Conservation (phyloP, 768 basidiomycete genomes). For the Trametes meyenii region DNA sequence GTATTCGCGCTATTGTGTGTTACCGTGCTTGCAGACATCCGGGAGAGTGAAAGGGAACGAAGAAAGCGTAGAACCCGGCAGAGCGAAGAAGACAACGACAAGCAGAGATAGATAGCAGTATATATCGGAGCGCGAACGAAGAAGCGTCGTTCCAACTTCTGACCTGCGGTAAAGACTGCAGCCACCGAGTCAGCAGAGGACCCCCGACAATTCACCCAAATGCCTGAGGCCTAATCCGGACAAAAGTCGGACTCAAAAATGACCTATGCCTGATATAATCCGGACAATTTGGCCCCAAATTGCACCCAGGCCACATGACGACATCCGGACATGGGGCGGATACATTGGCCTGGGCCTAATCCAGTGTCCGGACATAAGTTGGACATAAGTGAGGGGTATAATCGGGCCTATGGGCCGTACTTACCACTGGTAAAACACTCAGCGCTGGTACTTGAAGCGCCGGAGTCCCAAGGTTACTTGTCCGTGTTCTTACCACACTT, state of each 20-base stretch:
- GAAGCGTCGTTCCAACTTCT: not conserved
- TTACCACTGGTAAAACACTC: no score
- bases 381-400: no score
- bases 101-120: not conserved
- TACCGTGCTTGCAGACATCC: constrained; percentile 2
- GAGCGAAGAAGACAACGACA: not conserved
- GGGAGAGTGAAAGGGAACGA: not conserved
- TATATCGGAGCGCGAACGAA: not conserved
- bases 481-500: no score
- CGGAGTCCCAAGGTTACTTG: no score
- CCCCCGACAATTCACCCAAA: constrained; percentile 17
- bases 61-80: not conserved
- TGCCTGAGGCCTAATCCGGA: constrained; percentile 5
- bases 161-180: constrained; percentile 19
- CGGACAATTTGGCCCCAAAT: not conserved
- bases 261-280: not conserved
- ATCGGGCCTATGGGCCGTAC: no score
- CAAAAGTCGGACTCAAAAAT: not conserved
- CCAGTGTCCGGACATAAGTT: no score
- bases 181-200: constrained; percentile 9
- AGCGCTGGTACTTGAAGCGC: no score
- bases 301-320: not conserved
- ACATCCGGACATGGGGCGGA: not conserved
- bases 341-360: not conserved
- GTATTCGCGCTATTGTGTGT: not conserved